Percentiles rank a stretch among this genome's conserved stretches.
These are phyloP conservation scores for Fonsecaea monophora DNA, from an alignment of 2,329 filamentous ascomycete genomes.

Conservation along the genomic window DNA sequence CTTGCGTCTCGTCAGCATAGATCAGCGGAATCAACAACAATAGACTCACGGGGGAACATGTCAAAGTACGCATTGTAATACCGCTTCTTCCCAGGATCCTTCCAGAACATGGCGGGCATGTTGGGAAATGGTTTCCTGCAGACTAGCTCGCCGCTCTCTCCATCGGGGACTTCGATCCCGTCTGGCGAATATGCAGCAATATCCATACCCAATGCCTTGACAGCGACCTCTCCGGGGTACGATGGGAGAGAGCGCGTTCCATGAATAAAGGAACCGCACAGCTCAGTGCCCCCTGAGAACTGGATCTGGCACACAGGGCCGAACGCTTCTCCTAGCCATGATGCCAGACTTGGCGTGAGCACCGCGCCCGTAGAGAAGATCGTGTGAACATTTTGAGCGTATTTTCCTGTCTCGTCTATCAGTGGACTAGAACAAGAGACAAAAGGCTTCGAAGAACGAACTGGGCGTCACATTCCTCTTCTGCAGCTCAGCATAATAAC, in stretches of 20 bases:
- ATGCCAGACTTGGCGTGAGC: constrained; percentile 9
- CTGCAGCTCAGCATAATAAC: constrained; percentile 25
- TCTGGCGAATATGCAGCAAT: constrained; percentile 21
- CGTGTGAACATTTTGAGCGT: constrained; percentile 10
- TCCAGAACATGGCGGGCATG: constrained; percentile 71
- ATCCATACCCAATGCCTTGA: constrained; percentile 56
- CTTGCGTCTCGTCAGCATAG: neutral
- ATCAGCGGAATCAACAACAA: neutral
- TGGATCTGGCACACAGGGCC: constrained; percentile 30
- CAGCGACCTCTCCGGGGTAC: constrained; percentile 63
- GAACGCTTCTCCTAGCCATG: constrained; percentile 24
- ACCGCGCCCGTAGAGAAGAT: constrained; percentile 25
- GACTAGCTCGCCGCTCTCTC: constrained; percentile 76
- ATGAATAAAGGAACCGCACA: constrained; percentile 43
- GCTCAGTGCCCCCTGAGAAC: constrained; percentile 43
- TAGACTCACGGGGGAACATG: constrained; percentile 15
- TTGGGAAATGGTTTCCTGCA: constrained; percentile 76
- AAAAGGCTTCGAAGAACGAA: neutral
- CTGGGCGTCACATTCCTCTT: constrained; percentile 20
- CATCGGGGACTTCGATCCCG: constrained; percentile 43
- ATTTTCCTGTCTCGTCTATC: neutral
- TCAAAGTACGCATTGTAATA: constrained; percentile 51
- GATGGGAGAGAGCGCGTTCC: constrained; percentile 74
- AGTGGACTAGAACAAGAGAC: neutral
- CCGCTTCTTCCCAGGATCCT: constrained; percentile 58